These are phyloP conservation scores for Dispira parvispora DNA, from an alignment of 192 early-diverging fungal genomes.

Conservation along the genomic window DNA sequence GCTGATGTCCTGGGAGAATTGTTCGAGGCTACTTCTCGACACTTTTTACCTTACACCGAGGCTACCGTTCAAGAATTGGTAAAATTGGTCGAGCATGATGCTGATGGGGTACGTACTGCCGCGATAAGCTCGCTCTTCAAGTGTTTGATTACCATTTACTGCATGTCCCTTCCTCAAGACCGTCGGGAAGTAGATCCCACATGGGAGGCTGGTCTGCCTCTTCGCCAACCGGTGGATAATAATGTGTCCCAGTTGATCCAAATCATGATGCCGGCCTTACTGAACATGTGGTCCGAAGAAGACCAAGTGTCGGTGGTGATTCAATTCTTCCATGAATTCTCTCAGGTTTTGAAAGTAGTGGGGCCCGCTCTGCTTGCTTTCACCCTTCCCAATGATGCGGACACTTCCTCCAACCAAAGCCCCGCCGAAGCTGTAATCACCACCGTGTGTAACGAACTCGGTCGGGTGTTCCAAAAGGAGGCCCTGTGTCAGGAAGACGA, in stretches of 20 bases:
- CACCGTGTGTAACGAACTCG: constrained; percentile 17
- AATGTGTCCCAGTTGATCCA: constrained; percentile 53
- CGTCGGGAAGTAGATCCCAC: too few relatives aligned
- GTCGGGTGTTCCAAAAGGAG: constrained; percentile 54
- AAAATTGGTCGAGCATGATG: constrained; percentile 52
- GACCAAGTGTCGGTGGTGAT: constrained; percentile 69
- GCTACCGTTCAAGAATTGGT: constrained; percentile 45
- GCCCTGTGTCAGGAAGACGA: constrained; percentile 54
- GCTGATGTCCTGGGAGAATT: constrained; percentile 77
- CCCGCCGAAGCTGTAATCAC: background rate
- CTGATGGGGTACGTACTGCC: constrained; percentile 68
- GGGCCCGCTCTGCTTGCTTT: constrained; percentile 47
- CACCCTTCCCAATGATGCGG: background rate
- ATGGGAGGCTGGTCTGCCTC: constrained; percentile 68
- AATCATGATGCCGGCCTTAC: constrained; percentile 48
- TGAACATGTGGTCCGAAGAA: constrained; percentile 62
- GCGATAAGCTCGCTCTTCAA: constrained; percentile 50
- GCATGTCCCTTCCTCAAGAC: constrained; percentile 39
- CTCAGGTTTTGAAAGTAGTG: constrained; percentile 47
- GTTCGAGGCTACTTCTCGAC: constrained; percentile 50
- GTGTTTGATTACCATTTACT: constrained; percentile 63
- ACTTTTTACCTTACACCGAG: constrained; percentile 78
- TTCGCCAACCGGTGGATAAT: constrained; percentile 48
- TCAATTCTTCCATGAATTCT: constrained; percentile 58
- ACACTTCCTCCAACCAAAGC: background rate